Percentiles rank a stretch among this genome's conserved stretches.
Conservation (phyloP, 192 early-diverging fungal genomes). For the Umbelopsis isabellina region DNA sequence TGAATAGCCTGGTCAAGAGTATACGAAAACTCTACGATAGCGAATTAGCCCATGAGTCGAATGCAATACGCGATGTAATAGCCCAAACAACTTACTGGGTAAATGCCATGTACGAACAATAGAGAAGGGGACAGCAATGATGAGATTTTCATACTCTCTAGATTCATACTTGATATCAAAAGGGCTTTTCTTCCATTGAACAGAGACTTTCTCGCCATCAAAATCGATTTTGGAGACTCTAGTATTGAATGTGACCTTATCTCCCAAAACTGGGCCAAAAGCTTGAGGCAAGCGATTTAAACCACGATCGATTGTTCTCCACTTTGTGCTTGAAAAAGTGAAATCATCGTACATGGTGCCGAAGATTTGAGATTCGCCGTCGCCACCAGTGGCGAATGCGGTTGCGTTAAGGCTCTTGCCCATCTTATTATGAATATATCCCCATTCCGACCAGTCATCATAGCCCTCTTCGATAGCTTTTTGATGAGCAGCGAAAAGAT, state of each 20-base stretch:
- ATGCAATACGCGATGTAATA: background rate
- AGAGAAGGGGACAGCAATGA: conserved; percentile 34
- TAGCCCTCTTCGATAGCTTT: conserved; percentile 23
- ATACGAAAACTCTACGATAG: conserved; percentile 20
- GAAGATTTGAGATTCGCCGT: background rate
- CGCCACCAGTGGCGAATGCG: conserved; percentile 13
- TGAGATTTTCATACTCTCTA: conserved; percentile 31
- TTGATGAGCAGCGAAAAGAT: conserved; percentile 24
- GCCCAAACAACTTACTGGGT: conserved; percentile 13
- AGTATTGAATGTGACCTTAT: conserved; percentile 26
- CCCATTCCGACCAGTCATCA: conserved; percentile 29
- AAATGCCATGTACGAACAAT: conserved; percentile 40
- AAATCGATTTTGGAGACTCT: conserved; percentile 28
- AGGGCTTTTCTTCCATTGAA: conserved; percentile 26
- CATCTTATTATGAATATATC: conserved; percentile 26
- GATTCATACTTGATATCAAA: conserved; percentile 5
- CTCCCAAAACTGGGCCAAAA: conserved; percentile 22
- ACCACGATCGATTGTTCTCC: conserved; percentile 35
- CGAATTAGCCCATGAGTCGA: background rate
- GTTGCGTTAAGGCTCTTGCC: conserved; percentile 24
- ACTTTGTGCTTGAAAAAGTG: conserved; percentile 14
- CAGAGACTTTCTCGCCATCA: conserved; percentile 24
- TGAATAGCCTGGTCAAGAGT: conserved; percentile 20
- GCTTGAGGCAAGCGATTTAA: conserved; percentile 38
- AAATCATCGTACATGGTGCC: conserved; percentile 23